Evolutionary conservation across 106 monocot species (phyloP).

Genomic region (Platanthera guangdongensis): DNA sequence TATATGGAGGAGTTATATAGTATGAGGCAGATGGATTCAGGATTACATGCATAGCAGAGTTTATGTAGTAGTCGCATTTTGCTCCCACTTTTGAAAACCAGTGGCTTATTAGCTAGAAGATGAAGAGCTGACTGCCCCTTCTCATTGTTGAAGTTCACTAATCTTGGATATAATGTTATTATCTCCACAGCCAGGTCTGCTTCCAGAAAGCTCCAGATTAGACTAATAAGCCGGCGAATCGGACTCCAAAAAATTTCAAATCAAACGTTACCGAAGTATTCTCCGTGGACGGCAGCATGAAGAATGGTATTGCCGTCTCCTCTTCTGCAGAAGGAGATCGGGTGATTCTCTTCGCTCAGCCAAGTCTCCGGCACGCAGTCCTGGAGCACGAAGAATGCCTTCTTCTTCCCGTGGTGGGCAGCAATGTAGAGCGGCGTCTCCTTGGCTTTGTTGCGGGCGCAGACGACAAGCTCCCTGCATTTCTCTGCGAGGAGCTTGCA

Average conservation of each 20-base stretch:
- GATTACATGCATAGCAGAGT: conserved; percentile 11
- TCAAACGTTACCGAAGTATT: neutral
- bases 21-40: neutral
- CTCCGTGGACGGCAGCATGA: conserved; percentile 3
- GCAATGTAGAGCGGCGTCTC: conserved; percentile 28
- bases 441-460: neutral
- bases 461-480: neutral
- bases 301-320: conserved; percentile 17
- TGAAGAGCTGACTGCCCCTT: conserved; percentile 15
- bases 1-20: too few relatives aligned
- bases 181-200: conserved; percentile 16
- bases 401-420: conserved; percentile 16
- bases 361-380: neutral
- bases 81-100: conserved; percentile 11
- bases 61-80: neutral
- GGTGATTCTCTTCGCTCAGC: neutral
- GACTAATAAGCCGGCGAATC: too few relatives aligned
- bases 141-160: conserved; percentile 14
- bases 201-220: neutral
- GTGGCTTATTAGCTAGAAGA: conserved; percentile 10
- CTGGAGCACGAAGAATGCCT: conserved; percentile 18
- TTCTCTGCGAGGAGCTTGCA: conserved; percentile 6
- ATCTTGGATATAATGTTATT: neutral
- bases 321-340: conserved; percentile 8
- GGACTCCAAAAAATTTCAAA: too few relatives aligned